phyloP scores from a whole-genome alignment of 805 yeast species.

The Candida corydali region DNA sequence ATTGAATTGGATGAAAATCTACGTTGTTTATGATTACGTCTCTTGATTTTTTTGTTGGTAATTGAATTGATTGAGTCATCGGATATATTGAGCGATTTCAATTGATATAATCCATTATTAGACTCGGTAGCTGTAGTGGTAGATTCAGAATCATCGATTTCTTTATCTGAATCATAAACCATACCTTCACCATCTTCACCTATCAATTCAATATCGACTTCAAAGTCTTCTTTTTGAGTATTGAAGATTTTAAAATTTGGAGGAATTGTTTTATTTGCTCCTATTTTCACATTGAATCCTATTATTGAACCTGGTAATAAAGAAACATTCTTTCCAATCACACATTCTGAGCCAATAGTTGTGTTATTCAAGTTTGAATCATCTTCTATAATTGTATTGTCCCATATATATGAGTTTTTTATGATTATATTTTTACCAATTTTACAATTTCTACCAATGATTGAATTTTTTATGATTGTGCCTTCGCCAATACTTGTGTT shows the following conservation, averaged over 20 bases:
- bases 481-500: constrained; percentile 74
- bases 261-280: constrained; percentile 45
- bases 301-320: constrained; percentile 72
- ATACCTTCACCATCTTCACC: constrained; percentile 52
- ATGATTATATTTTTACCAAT: constrained; percentile 77
- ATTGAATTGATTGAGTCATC: constrained; percentile 58
- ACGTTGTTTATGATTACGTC: constrained; percentile 24
- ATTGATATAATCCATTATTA: constrained; percentile 42
- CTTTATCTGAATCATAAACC: constrained; percentile 41
- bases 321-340: constrained; percentile 47
- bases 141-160: constrained; percentile 37
- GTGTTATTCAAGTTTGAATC: constrained; percentile 54
- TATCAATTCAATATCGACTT: constrained; percentile 33
- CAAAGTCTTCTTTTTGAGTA: constrained; percentile 20
- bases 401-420: constrained; percentile 83
- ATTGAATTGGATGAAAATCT: constrained; percentile 35
- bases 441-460: constrained; percentile 80
- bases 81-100: constrained; percentile 47
- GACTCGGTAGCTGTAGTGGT: constrained; percentile 23
- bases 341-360: constrained; percentile 65
- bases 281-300: constrained; percentile 71
- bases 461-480: constrained; percentile 60
- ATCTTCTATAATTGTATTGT: constrained; percentile 69
- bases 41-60: constrained; percentile 39
- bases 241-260: constrained; percentile 48